Base-by-base conservation (phyloP, 305 asterid genomes). In the Solanum chacoense region DNA sequence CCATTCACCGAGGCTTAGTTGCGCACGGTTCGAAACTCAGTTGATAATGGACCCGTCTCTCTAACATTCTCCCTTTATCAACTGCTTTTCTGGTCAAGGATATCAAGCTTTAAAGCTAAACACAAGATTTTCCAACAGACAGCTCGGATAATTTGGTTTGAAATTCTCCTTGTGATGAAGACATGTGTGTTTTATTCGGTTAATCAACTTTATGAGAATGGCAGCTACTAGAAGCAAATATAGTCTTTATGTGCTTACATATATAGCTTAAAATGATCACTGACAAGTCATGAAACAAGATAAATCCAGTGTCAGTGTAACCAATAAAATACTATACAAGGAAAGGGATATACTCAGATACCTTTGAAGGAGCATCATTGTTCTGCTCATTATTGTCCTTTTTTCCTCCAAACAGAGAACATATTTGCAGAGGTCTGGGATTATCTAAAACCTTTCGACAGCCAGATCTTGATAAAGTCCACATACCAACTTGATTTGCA, bases 401-500 rank as follows among this genome's bases (percentile, higher is more conserved):
- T 91, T 94, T 95, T 32, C 98, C 97, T 24, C 98, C 99, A 93
- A 97, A 97, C 91, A 97, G 93, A 32, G 94, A 95, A 78, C 91
- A 90, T 90, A 97, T 93, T 63, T 90, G 90, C 72, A 94, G 93
- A 87, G 95, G 93, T 89, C 93, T 92, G 89, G 90, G 91, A 71
- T 72, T 89, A 88, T 90, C 91, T 86, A 91, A 91, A 88, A 83
- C 24, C 85, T 89, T 93, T 77, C 63, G 93, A 90, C 87, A 90
- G 86, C 90, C 90, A 84, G 88, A 89, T 86, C 90, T 89, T 10
- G 94, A 91, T 31, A 88, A 91, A 88, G 87, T 91, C 85, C 92
- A 88, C 85, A 92, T 87, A 88, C 89, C 89, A 88, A 90, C 90
- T 67, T 88, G 89, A 88, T 89, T 89, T 81, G 93, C 89, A 89